Evolutionary conservation across 2,329 filamentous ascomycete species (phyloP), one percentile per base, ranked within the genome.

Genomic region (Sordariomycetes sp.): DNA sequence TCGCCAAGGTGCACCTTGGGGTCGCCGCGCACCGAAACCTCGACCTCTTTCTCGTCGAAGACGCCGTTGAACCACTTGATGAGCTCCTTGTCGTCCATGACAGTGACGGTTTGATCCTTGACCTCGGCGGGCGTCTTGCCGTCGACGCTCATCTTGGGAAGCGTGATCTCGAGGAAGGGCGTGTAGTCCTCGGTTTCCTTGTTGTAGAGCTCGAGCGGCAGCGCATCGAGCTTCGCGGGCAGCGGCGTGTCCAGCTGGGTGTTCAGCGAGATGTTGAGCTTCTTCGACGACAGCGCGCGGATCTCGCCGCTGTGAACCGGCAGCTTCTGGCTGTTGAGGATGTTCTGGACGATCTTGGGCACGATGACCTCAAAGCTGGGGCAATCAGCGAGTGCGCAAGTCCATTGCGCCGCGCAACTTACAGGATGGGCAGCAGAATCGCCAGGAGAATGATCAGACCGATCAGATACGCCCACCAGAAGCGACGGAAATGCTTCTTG

Each of bases 341-440:
- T 61, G 19, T 48, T 44, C 39, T 66, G 63, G 2, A 64, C 57
- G 21, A 68, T 58, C n/a, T 57, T 57, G 2, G 66, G 66, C 19
- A 70, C 54, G 7, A 63, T 60, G 14, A 66, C 54, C 15, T 57
- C 48, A 49, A 70, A 70, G 20, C 66, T 69, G 17, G 9, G 10
- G 8, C 16, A 9, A 9, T 32, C 25, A n/a, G 6, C 24, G 6
- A 23, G 18, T 32, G 30, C 4, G 8, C 10, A 19, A 6, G 11
- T 5, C 6, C 14, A 14, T 21, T 4, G 14, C 6, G 12, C 10
- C 12, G n/a, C 25, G 11, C 5, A 19, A 55, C 63, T 52, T 50
- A 69, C 65, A 68, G 40, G 14, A 69, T 44, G 1, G 66, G 65
- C 4, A 69, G 39, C 4, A 68, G 42, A 16, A 68, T 67, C 6